Conservation (phyloP, 148 eudicot species). For the Selenicereus undatus region DNA sequence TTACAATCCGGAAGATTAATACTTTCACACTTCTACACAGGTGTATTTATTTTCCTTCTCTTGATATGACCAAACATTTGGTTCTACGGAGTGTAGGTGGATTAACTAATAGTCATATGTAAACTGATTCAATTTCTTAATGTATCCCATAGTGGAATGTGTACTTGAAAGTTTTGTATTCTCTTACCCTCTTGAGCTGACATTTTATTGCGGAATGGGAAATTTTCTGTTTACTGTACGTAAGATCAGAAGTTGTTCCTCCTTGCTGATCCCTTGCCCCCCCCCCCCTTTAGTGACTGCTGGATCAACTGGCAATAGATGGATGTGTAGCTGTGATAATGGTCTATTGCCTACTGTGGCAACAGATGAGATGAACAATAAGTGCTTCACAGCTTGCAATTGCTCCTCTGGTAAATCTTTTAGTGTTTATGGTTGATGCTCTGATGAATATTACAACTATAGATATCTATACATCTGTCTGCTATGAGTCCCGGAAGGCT, state of each 20-base stretch:
- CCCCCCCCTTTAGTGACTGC: conserved; percentile 19
- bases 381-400: conserved; percentile 73
- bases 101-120: no score
- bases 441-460: not conserved
- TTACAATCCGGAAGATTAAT: no score
- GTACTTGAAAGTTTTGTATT: not conserved
- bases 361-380: conserved; percentile 30
- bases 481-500: not conserved
- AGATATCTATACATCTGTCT: not conserved
- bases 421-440: not conserved
- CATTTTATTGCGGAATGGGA: not conserved
- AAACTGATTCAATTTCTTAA: not conserved
- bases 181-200: not conserved
- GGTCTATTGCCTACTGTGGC: conserved; percentile 54
- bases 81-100: not conserved
- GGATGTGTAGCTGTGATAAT: conserved; percentile 61
- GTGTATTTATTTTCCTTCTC: not conserved
- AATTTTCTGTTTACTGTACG: not conserved
- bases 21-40: no score
- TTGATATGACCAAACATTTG: not conserved
- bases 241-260: conserved; percentile 3
- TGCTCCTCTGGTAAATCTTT: conserved; percentile 70
- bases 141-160: not conserved
- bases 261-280: not conserved
- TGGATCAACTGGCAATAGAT: conserved; percentile 39